A percentile compares a stretch with the other conserved stretches of the same genome.
These are phyloP conservation scores for Alternaria ethzedia DNA, from an alignment of 2,329 filamentous ascomycete species.

Conservation along the genomic window DNA sequence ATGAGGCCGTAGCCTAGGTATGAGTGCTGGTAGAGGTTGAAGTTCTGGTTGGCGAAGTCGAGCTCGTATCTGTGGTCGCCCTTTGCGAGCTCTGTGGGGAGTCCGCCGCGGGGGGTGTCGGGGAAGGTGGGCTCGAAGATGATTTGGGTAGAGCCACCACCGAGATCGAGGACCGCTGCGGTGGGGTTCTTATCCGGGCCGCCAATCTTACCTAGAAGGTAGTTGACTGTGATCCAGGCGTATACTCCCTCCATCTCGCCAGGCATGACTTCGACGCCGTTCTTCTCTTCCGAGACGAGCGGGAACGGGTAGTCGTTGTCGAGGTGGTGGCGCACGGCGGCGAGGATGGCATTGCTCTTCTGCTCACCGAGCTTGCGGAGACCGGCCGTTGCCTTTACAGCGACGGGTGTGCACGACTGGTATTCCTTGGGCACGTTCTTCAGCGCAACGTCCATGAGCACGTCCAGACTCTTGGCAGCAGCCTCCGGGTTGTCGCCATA, in stretches of 20 bases:
- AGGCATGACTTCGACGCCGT: constrained; percentile 96
- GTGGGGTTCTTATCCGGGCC: constrained; percentile 88
- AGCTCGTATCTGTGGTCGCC: constrained; percentile 97
- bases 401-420: constrained; percentile 89
- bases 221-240: constrained; percentile 99
- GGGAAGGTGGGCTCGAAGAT: constrained; percentile 97
- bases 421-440: constrained; percentile 83
- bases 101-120: constrained; percentile 71
- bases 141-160: constrained; percentile 96
- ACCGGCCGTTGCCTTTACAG: constrained; percentile 97
- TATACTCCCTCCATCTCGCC: constrained; percentile 97
- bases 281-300: constrained; percentile 82
- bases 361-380: constrained; percentile 84
- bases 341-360: constrained; percentile 81
- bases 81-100: constrained; percentile 82
- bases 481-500: constrained; percentile 85
- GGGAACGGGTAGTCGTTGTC: constrained; percentile 95
- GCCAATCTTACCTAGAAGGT: constrained; percentile 96
- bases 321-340: constrained; percentile 80
- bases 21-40: constrained; percentile 96
- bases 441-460: constrained; percentile 85
- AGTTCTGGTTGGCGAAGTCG: constrained; percentile 86
- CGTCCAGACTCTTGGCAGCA: constrained; percentile 88
- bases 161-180: constrained; percentile 93
- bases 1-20: constrained; percentile 97